Conservation (phyloP, 139 green algal species). For the Closterium sp. region DNA sequence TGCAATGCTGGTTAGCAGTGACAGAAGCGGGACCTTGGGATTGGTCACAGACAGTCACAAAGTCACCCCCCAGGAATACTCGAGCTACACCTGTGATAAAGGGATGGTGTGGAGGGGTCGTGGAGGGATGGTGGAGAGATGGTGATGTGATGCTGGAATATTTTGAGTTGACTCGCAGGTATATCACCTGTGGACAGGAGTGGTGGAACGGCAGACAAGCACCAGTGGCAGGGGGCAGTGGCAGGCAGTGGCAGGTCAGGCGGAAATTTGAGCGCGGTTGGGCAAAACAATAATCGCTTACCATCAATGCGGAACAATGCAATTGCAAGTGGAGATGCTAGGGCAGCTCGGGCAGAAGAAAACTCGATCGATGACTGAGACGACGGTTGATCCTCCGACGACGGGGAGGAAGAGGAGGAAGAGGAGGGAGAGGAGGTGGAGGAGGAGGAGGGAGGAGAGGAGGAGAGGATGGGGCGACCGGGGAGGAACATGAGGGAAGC, state of each 20-base stretch:
- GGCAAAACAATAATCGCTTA: neutral
- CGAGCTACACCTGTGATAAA: conserved; percentile 13
- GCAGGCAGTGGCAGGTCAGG: too few species aligned
- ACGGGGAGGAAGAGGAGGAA: neutral
- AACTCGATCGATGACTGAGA: neutral
- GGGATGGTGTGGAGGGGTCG: too few species aligned
- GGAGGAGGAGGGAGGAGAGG: neutral
- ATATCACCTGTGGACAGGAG: conserved; percentile 4
- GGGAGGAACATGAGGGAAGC: conserved; percentile 96
- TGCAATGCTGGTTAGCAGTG: too few species aligned
- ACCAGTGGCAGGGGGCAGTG: too few species aligned
- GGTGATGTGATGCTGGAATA: too few species aligned
- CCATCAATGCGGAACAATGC: neutral
- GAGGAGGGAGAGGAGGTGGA: conserved; percentile 8
- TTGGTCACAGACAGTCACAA: too few species aligned
- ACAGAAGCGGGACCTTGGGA: too few species aligned
- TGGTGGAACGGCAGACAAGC: neutral
- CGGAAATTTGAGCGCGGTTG: neutral
- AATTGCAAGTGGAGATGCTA: neutral
- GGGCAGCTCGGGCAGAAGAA: neutral
- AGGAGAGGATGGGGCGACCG: conserved; percentile 56
- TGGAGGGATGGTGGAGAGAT: too few species aligned
- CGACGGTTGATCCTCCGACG: neutral
- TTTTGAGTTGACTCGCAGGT: too few species aligned
- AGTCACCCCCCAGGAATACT: conserved; percentile 96